Evolutionary conservation across 768 basidiomycete genomes (phyloP).

Genomic region (Pleurotus sapidus): DNA sequence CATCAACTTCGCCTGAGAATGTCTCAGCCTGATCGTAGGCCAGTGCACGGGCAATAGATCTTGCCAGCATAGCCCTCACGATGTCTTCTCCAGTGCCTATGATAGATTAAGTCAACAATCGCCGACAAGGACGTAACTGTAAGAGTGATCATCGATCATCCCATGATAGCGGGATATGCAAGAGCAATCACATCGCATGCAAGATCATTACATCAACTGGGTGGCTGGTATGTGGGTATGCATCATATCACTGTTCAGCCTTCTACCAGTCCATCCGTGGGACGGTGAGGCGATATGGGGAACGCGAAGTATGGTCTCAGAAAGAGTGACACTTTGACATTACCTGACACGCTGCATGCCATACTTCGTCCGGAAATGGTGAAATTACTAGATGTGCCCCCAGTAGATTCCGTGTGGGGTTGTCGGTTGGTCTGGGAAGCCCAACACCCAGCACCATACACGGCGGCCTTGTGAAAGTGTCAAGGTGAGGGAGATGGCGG

Average conservation of each 20-base stretch:
- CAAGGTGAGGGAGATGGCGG: neutral
- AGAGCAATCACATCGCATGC: too few relatives aligned
- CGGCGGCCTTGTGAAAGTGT: conserved; percentile 48
- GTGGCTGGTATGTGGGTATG: neutral
- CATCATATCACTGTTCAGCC: neutral
- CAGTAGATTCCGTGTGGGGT: conserved; percentile 9
- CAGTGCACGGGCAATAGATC: conserved; percentile 44
- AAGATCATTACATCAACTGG: neutral
- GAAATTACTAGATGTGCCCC: conserved; percentile 20
- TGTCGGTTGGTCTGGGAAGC: conserved; percentile 25
- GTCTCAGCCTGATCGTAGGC: conserved; percentile 18
- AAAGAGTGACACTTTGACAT: conserved; percentile 1
- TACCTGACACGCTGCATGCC: conserved; percentile 74
- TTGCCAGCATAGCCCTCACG: conserved; percentile 52
- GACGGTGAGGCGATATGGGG: neutral
- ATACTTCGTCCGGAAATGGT: conserved; percentile 27
- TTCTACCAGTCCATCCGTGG: neutral
- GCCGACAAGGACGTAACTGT: neutral
- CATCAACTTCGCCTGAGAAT: conserved; percentile 32
- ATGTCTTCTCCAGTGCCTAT: conserved; percentile 75
- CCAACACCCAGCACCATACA: conserved; percentile 79
- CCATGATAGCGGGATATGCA: too few relatives aligned
- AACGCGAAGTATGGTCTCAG: conserved; percentile 1
- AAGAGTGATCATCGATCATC: neutral
- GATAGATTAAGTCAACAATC: neutral